A percentile compares a stretch with the other conserved stretches of the same genome.
Evolutionary conservation across 2,329 filamentous ascomycete species (phyloP).

Genomic region (Lachnellula hyalina): DNA sequence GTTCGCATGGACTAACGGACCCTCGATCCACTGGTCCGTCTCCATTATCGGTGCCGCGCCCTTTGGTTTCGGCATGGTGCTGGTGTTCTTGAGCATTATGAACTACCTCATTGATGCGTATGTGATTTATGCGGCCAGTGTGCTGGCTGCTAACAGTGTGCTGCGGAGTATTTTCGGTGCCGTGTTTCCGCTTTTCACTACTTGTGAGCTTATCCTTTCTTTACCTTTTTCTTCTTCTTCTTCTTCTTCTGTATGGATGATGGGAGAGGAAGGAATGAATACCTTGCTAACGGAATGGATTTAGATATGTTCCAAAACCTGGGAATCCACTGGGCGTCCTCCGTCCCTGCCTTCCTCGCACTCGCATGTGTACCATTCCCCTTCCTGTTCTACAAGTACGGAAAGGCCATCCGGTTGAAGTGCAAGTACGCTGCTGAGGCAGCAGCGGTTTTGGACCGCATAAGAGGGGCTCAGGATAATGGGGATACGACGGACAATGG

Average conservation of each 20-base stretch:
- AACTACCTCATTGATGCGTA: conserved; percentile 55
- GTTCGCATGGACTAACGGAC: conserved; percentile 62
- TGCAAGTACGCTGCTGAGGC: conserved; percentile 68
- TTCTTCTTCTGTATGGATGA: conserved; percentile 29
- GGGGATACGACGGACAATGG: neutral
- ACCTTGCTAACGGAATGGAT: neutral
- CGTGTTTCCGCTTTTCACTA: conserved; percentile 68
- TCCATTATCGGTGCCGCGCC: conserved; percentile 36
- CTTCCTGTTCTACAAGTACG: conserved; percentile 72
- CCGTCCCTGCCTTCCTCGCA: conserved; percentile 68
- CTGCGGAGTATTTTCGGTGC: conserved; percentile 68
- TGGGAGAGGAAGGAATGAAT: neutral
- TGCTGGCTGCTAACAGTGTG: conserved; percentile 66
- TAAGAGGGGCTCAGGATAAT: neutral
- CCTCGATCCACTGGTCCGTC: conserved; percentile 53
- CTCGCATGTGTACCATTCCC: conserved; percentile 68
- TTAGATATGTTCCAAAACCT: conserved; percentile 41
- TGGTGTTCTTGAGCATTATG: conserved; percentile 55
- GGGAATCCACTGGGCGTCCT: conserved; percentile 72
- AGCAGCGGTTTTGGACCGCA: conserved; percentile 33
- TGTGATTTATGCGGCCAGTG: conserved; percentile 71
- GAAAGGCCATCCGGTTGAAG: conserved; percentile 53
- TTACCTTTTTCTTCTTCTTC: conserved; percentile 31
- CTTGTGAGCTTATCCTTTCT: conserved; percentile 21
- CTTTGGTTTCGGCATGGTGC: conserved; percentile 44